These are phyloP conservation scores for Globisporangium megalacanthum DNA, from an alignment of 352 stramenopile species.

Conservation along the genomic window DNA sequence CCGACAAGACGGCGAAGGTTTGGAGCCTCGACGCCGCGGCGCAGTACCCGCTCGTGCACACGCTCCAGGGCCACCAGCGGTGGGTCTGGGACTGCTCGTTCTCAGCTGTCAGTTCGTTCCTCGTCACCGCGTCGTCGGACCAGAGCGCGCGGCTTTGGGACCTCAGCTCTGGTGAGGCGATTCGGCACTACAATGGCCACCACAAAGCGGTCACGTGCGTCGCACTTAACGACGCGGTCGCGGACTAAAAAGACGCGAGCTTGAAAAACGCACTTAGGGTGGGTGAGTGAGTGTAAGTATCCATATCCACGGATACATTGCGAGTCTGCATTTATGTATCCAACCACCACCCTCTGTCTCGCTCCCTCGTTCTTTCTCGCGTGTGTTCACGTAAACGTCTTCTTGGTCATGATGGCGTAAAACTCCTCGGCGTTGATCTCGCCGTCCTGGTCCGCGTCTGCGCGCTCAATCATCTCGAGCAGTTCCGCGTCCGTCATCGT, in stretches of 20 bases:
- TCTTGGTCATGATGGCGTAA: slow-evolving; percentile 98
- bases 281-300: background rate
- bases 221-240: slow-evolving; percentile 80
- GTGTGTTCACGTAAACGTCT: slow-evolving; percentile 65
- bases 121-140: slow-evolving; percentile 96
- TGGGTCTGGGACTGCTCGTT: slow-evolving; percentile 99
- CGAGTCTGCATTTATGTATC: too few relatives aligned
- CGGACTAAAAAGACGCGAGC: slow-evolving; percentile 23
- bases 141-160: slow-evolving; percentile 97
- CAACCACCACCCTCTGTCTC: too few relatives aligned
- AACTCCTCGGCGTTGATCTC: slow-evolving; percentile 98
- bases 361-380: background rate
- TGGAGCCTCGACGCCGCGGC: slow-evolving; percentile 56
- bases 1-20: slow-evolving; percentile 92
- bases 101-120: slow-evolving; percentile 96
- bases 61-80: slow-evolving; percentile 86
- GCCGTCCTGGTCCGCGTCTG: slow-evolving; percentile 93
- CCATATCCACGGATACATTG: slow-evolving; percentile 8
- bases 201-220: slow-evolving; percentile 89
- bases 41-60: slow-evolving; percentile 58
- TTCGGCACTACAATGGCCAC: slow-evolving; percentile 87
- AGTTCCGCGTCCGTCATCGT: slow-evolving; percentile 99
- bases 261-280: background rate
- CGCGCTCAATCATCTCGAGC: slow-evolving; percentile 98
- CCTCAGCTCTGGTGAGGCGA: slow-evolving; percentile 84